These are phyloP conservation scores for Mortierella sp. DNA, from an alignment of 371 early-diverging fungal species.

Conservation along the genomic window DNA sequence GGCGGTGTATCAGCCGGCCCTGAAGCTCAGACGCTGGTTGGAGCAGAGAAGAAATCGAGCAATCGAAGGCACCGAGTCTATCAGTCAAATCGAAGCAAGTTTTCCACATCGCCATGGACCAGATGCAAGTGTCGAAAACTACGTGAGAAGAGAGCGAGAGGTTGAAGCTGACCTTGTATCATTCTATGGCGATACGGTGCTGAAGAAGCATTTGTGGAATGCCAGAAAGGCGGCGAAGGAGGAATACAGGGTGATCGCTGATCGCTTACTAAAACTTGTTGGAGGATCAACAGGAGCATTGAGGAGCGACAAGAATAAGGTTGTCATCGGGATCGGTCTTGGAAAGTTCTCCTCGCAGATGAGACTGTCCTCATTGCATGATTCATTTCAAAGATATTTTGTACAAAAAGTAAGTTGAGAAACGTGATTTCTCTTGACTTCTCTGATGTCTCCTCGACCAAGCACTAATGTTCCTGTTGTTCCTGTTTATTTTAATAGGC, in stretches of 20 bases:
- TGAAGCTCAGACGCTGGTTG: constrained; percentile 18
- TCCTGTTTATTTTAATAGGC: constrained; percentile 9
- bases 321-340: constrained; percentile 25
- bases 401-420: constrained; percentile 25
- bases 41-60: not conserved
- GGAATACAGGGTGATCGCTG: constrained; percentile 18
- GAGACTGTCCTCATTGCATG: too few species aligned
- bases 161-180: constrained; percentile 2
- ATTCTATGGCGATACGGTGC: constrained; percentile 12
- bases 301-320: constrained; percentile 19
- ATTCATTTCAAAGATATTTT: constrained; percentile 18
- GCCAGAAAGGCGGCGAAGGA: constrained; percentile 12
- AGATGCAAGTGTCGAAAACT: constrained; percentile 8
- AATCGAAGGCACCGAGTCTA: not conserved
- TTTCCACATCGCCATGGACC: constrained; percentile 9
- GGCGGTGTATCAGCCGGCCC: constrained; percentile 19
- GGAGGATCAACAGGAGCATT: constrained; percentile 10
- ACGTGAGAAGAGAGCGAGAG: not conserved
- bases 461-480: not conserved
- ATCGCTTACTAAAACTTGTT: constrained; percentile 13
- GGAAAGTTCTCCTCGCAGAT: constrained; percentile 12
- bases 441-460: too few species aligned
- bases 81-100: constrained; percentile 3
- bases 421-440: not conserved
- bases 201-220: constrained; percentile 17